phyloP scores from a whole-genome alignment of 441 rosid genomes.

The Euphorbia schlechtendalii region DNA sequence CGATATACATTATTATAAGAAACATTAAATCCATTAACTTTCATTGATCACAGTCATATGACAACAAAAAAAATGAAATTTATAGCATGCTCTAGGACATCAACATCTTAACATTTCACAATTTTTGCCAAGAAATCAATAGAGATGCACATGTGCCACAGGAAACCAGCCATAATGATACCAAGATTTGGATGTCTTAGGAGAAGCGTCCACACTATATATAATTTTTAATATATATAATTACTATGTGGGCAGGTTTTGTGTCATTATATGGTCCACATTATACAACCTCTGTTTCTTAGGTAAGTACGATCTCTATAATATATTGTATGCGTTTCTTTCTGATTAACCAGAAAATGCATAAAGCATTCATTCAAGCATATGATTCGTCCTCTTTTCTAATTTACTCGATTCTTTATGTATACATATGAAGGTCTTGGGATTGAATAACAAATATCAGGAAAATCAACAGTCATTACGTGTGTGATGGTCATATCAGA shows the following conservation, averaged over 20 bases:
- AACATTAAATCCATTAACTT: slow-evolving; percentile 1
- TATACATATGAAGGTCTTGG: too few species aligned
- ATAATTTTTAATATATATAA: neutral
- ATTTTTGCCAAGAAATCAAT: neutral
- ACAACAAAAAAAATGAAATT: neutral
- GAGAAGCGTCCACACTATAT: neutral
- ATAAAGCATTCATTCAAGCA: neutral
- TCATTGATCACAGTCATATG: neutral
- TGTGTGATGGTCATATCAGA: too few species aligned
- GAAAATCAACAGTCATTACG: too few species aligned
- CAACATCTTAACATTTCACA: too few species aligned
- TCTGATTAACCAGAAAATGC: neutral
- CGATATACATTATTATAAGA: slow-evolving; percentile 15
- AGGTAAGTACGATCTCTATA: neutral
- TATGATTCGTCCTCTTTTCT: too few species aligned
- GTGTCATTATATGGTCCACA: too few species aligned
- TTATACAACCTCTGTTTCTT: neutral
- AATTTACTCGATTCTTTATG: too few species aligned
- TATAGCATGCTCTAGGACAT: neutral
- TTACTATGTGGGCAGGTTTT: neutral
- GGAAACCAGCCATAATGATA: neutral
- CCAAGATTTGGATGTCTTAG: neutral
- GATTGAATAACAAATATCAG: too few species aligned
- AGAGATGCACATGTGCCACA: neutral
- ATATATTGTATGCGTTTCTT: neutral